Base-by-base conservation (phyloP, 148 eudicot genomes). In the Diospyros lotus region DNA sequence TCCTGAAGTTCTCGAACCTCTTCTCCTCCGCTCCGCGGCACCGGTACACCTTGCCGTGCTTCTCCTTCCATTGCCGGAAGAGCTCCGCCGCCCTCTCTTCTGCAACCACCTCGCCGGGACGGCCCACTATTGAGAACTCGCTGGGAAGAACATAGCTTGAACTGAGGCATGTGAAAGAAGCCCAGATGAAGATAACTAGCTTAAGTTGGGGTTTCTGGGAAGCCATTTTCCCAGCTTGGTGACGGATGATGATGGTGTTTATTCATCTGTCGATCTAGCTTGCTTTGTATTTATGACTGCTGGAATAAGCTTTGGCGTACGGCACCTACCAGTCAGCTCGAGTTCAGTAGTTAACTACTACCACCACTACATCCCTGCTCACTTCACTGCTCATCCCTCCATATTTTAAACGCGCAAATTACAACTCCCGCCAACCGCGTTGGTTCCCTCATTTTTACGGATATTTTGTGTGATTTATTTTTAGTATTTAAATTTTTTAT, bases 11-110 rank as follows among this genome's bases (percentile, higher is more conserved):
- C n/a, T 80, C 70, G 54, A 87, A 80, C 15, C 89, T 82, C 76
- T 71, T 81, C 69, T 62, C 76, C 59, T 70, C 78, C 75, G 84
- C 96, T 9, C 78, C 60, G 3, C 12, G 76, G 3, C 81, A 69
- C 5, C 45, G 46, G 77, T 87, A 89, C 6, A 61, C 68, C 64
- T 74, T 83, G 5, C 87, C 78, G 17, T 87, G 83, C 42, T 76
- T 75, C 64, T 82, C 80, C 72, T 80, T 84, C 96, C 96, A 91
- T 75, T 81, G 77, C 1, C 71, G 76, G 72, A 91, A 91, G 13
- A 89, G 70, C 72, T 86, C 83, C 6, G 67, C 46, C 0, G 82
- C 77, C 41, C 81, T 82, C 54, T 78, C 83, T 18, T 84, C 78
- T 4, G 88, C 78, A 9, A 64, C 64, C 15, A 78, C 18, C 44